Evolutionary conservation across 176 grass and related monocot species (phyloP), one percentile per base, ranked within the genome.

Genomic region (Pharus latifolius): DNA sequence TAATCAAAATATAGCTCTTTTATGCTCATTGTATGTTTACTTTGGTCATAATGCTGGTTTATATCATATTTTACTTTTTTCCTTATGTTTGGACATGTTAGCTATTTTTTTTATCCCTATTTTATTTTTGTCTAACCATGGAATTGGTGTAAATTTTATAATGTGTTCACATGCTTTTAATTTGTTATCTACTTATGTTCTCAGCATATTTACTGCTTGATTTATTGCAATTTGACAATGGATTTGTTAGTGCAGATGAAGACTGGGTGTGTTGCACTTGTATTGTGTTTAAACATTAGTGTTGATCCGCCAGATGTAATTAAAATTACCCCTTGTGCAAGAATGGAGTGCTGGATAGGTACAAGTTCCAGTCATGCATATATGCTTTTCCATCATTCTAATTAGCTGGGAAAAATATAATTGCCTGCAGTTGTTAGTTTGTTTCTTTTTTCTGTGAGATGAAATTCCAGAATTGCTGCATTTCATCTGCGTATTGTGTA

Each of bases 271-370:
- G 95, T 99, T 65, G 95, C 95, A 45, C 87, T 99, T 65, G 90
- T 94, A 56, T 80, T 99, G 51, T 99, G 95, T 84, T 88, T 99
- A 84, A 99, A 99, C 84, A 88, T 99, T 65, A 91, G 90, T 67
- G 90, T 99, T 79, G 90, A 99, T 76, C 95, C 95, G 0, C 95
- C 95, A 4, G 95, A 99, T 73, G 87, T 99, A 58, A 99, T 99
- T 72, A 99, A 99, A 82, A 91, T 99, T 48, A 94, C 95, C 18
- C 95, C 95, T 51, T 99, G 95, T 74, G 95, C 95, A 78, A 84
- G 87, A 86, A 94, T 83, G 87, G 90, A 99, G 57, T 99, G 95
- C 74, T 99, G 95, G 95, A 99, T 91, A 88, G 95, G 95, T 99
- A 88, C 92, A 56, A 5, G 16, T 72, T 66, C n/a, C 37, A 6